Conservation (phyloP, 495 filamentous ascomycete species). For the Neurospora cerealis region DNA sequence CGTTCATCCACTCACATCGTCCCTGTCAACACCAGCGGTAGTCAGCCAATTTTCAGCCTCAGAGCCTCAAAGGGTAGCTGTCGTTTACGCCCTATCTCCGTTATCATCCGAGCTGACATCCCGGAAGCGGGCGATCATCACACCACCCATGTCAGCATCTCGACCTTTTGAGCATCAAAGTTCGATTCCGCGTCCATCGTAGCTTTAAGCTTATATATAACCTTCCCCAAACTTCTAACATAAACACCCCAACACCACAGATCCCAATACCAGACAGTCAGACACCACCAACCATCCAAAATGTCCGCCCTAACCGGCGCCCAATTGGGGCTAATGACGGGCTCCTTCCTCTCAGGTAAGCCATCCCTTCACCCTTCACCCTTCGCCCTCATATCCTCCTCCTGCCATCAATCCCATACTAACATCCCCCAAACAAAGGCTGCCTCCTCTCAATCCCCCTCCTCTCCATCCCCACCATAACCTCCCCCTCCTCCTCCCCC, state of each 20-base stretch:
- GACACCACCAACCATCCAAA: no score
- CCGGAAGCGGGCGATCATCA: not conserved
- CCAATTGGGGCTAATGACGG: not conserved
- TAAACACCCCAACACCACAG: no score
- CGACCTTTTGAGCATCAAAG: no score
- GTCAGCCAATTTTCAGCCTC: not conserved
- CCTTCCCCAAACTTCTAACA: no score
- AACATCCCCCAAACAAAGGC: not conserved
- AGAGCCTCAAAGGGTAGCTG: not conserved
- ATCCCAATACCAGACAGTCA: no score
- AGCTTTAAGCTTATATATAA: no score
- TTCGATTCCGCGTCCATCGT: no score
- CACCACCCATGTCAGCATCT: no score
- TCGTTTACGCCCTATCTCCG: not conserved
- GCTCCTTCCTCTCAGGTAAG: not conserved
- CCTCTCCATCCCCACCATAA: not conserved
- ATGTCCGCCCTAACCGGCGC: not conserved
- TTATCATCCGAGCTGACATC: not conserved
- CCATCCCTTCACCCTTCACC: not conserved
- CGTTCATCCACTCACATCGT: not conserved
- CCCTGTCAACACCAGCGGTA: not conserved
- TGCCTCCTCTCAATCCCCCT: not conserved
- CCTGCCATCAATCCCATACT: not conserved
- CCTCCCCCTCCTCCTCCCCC: not conserved
- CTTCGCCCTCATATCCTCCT: not conserved